Evolutionary conservation across 192 early-diverging fungal genomes (phyloP), one percentile per base, ranked within the genome.

Genomic region (Pecoramyces ruminantium): DNA sequence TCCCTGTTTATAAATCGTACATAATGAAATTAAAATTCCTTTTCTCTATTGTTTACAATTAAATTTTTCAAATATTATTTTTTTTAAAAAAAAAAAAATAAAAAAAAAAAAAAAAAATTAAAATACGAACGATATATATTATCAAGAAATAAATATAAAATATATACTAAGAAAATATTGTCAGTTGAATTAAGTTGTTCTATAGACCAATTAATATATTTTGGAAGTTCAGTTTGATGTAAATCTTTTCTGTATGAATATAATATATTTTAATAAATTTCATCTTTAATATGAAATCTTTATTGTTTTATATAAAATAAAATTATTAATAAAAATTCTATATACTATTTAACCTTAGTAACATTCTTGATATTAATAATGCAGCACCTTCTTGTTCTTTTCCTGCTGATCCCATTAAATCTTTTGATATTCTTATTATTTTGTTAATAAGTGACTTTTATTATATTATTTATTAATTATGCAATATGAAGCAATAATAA

Each of bases 331-430:
- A 29, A 18, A 29, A 27, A 25, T 27, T 29, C 58, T 28, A 77
- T 81, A 8, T 58, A 30, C 25, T 25, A 11, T 16, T n/a, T 15
- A 83, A 92, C 87, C 96, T 91, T 13, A 93, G 93, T 6, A 98
- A 84, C 30, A 99, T 82, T 30, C 96, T 90, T 28, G 94, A 89
- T 2, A 97, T 84, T 84, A 99, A 87, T 6, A 97, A 82, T 18
- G 93, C 89, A 0, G 96, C 92, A 29, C 91, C 95, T 83, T 97
- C 95, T 78, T 92, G 89, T 77, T 97, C 97, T 81, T 94, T 96
- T 18, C 95, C 94, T 0, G 95, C 88, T 8, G 87, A 84, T n/a
- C 83, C 79, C 67, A 98, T 82, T 79, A 89, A 94, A 17, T 78
- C 51, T 78, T 95, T 95, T 29, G 89, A 90, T 8, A 91, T 81